Evolutionary conservation across 2,329 filamentous ascomycete species (phyloP).

Genomic region (Bimuria novae-zelandiae): DNA sequence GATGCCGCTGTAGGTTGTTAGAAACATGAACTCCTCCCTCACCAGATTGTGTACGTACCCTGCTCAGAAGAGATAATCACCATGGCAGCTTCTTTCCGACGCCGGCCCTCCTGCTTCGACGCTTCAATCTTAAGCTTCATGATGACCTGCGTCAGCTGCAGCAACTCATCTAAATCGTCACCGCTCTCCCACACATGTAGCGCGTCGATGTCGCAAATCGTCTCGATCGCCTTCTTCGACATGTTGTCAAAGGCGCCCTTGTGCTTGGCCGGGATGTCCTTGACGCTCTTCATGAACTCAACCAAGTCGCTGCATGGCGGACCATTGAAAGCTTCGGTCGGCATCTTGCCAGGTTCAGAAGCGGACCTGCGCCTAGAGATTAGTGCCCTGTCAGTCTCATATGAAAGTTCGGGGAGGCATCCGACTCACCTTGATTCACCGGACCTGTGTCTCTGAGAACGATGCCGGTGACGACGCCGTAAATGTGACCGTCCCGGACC

Average conservation of each 20-base stretch:
- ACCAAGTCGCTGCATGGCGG: conserved; percentile 33
- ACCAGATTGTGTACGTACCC: neutral
- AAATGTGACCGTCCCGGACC: neutral
- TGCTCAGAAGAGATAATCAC: conserved; percentile 26
- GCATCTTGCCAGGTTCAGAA: neutral
- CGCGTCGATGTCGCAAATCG: conserved; percentile 26
- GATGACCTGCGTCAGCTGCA: conserved; percentile 38
- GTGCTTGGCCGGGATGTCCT: conserved; percentile 30
- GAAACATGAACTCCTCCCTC: neutral
- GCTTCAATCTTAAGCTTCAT: conserved; percentile 23
- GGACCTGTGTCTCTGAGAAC: neutral
- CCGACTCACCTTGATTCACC: neutral
- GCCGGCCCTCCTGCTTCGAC: neutral
- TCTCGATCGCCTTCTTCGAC: conserved; percentile 25
- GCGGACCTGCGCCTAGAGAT: conserved; percentile 11
- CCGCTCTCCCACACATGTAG: conserved; percentile 43
- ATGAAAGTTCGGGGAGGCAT: neutral
- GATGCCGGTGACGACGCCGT: neutral
- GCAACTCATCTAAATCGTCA: conserved; percentile 36
- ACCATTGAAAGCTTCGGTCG: conserved; percentile 27
- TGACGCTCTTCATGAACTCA: conserved; percentile 28
- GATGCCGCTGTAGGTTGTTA: conserved; percentile 17
- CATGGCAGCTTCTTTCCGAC: conserved; percentile 28
- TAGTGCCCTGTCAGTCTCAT: neutral
- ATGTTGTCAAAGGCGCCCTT: conserved; percentile 26